phyloP scores from a whole-genome alignment of 2,329 filamentous ascomycete genomes.

The Cladosporium sphaerospermum region DNA sequence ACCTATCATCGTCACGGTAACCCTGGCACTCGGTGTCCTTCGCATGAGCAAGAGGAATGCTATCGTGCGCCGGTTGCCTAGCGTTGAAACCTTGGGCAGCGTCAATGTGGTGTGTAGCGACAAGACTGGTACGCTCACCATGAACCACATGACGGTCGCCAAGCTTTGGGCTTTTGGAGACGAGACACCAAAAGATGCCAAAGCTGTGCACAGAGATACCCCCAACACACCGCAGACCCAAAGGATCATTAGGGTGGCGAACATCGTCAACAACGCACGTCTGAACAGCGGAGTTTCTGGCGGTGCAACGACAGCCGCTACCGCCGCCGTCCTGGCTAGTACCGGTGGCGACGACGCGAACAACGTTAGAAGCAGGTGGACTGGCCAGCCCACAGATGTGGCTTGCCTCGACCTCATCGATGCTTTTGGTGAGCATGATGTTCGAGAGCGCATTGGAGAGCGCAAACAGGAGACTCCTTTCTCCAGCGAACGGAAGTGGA shows the following conservation, averaged over 20 bases:
- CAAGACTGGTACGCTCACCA: constrained; percentile 93
- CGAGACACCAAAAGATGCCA: constrained; percentile 49
- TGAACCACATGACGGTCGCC: constrained; percentile 96
- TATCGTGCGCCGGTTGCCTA: constrained; percentile 91
- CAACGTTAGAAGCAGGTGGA: constrained; percentile 80
- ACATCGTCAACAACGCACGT: constrained; percentile 91
- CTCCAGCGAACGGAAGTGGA: constrained; percentile 97
- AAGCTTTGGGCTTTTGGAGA: constrained; percentile 87
- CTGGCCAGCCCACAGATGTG: constrained; percentile 93
- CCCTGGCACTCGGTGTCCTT: constrained; percentile 85
- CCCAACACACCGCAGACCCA: constrained; percentile 67
- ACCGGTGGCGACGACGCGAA: constrained; percentile 57
- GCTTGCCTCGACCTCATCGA: constrained; percentile 94
- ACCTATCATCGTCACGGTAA: constrained; percentile 97
- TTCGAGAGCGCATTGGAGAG: constrained; percentile 76
- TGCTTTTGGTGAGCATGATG: constrained; percentile 82
- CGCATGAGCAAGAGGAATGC: constrained; percentile 94
- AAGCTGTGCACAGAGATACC: constrained; percentile 45
- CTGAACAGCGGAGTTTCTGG: constrained; percentile 60
- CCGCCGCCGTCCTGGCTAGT: constrained; percentile 78
- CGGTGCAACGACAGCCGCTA: constrained; percentile 57
- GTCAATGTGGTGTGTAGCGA: constrained; percentile 99
- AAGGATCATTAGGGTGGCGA: constrained; percentile 82
- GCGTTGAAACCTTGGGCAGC: constrained; percentile 95
- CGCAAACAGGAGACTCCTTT: constrained; percentile 85